Percentiles rank a stretch among this genome's conserved stretches.
These are phyloP conservation scores for Tagetes patula DNA, from an alignment of 129 eudicot species.

Conservation along the genomic window DNA sequence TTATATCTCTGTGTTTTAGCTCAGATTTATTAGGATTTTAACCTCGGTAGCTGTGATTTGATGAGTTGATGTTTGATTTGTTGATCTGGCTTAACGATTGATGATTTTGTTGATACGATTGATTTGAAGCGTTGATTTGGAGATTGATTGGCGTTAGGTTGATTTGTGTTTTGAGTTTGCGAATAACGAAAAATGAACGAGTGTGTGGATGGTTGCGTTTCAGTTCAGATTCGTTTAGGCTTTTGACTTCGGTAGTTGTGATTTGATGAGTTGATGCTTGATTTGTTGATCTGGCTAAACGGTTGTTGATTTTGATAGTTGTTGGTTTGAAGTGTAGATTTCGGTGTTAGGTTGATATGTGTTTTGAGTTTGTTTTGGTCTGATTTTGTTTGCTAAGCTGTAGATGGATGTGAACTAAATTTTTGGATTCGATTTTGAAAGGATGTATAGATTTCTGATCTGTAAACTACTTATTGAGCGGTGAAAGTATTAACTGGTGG, in stretches of 20 bases:
- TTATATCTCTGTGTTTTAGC: neutral
- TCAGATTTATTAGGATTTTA: constrained; percentile 12
- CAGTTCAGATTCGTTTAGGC: constrained; percentile 9
- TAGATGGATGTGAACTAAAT: neutral
- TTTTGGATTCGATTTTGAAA: constrained; percentile 3
- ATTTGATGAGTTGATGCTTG: neutral
- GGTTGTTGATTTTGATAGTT: constrained; percentile 6
- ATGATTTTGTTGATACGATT: constrained; percentile 17
- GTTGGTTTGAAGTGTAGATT: constrained; percentile 14
- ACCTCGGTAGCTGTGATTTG: neutral
- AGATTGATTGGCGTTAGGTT: neutral
- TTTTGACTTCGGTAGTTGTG: constrained; percentile 9
- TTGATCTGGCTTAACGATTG: constrained; percentile 16
- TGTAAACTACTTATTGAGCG: neutral
- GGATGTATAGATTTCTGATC: constrained; percentile 18
- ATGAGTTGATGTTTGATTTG: neutral
- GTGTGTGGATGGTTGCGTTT: neutral
- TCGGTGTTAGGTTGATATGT: neutral
- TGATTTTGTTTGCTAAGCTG: neutral
- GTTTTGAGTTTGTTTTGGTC: constrained; percentile 11
- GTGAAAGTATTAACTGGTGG: neutral
- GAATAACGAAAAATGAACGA: neutral
- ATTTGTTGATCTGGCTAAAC: constrained; percentile 18
- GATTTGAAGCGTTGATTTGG: constrained; percentile 3
- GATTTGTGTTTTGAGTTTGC: neutral